Evolutionary conservation across 2,329 filamentous ascomycete species (phyloP), one percentile per base, ranked within the genome.

Genomic region (Taxawa tesnikishii): DNA sequence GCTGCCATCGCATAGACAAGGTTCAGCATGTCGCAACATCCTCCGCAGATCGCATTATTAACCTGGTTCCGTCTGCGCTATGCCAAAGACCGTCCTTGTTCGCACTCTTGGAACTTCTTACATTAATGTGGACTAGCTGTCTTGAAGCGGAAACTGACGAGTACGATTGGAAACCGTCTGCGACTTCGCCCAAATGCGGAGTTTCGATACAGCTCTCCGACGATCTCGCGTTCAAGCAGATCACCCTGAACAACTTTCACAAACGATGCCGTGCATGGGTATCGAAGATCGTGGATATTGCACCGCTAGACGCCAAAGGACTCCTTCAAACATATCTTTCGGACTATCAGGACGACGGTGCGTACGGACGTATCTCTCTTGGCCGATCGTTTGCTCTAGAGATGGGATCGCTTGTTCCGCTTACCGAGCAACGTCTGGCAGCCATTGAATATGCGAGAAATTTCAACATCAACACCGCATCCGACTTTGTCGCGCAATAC

Each of bases 401-500:
- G 49, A 82, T 96, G 65, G 90, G 90, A 3, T 83, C 83, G 6
- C 65, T 79, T 11, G 83, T 98, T 34, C 88, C 92, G 4, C 68
- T 71, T 4, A 87, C 80, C 7, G 88, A 98, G 51, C 84, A 92
- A 49, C 75, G 84, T 40, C 67, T 98, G 26, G 77, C 73, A 45
- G 87, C 83, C 5, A 75, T 98, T 29, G 83, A 92, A 43, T 70
- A 69, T 21, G 70, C 82, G 40, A 76, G 79, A 12, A 74, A 79
- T 29, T 73, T 74, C 33, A 74, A 74, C 40, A 79, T 94, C 53
- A 94, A 96, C 52, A 85, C 87, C 8, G 85, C 83, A 1, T 96
- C 90, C 3, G 88, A 96, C 52, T 94, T 98, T 47, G 75, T 98
- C 50, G 85, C 90, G 2, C 88, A 98, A 50, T 98, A 98, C 53